Evolutionary conservation across 495 filamentous ascomycete genomes (phyloP), one percentile per base, ranked within the genome.

Genomic region (Entonaema liquescens): DNA sequence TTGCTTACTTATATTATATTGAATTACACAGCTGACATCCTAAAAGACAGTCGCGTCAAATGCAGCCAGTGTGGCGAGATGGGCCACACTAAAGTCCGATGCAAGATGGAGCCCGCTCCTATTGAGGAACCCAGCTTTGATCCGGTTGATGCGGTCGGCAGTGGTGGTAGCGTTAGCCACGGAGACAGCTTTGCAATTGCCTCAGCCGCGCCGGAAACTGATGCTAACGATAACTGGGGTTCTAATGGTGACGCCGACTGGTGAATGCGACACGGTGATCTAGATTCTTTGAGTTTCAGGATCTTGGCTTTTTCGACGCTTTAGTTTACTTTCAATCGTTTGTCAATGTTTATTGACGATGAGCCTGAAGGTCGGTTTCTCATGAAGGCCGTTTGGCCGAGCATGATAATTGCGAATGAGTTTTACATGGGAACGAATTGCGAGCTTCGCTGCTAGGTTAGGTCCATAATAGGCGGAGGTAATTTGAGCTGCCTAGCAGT

Each of bases 21-120:
- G 9, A 17, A 53, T 9, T 21, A n/a, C 19, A 26, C n/a, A 56
- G 59, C 77, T 84, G 70, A 82, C 70, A 44, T 1, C 28, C n/a
- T 9, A 50, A 42, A 49, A 83, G 83, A 79, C 77, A 84, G 85
- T 12, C 88, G 87, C 36, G 89, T 96, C 62, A 87, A 92, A 76
- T 97, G 93, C 82, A 85, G 79, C 67, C 89, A 90, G 72, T 96
- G 93, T 72, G 84, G 88, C 9, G 83, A 95, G 79, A 90, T 89
- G 84, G 92, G 93, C 15, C 92, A 95, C 61, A 90, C 83, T 53
- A 79, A 88, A 60, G 81, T 82, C 60, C 84, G 85, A 57, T 94
- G 92, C 79, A 78, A 80, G 74, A 83, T 87, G 31, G 67, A 67
- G 47, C 15, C 67, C 2, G 64, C 71, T 4, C 60, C 70, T 40